Base-by-base conservation (phyloP, 176 grass and related monocot genomes). In the Echinochloa phyllopogon region DNA sequence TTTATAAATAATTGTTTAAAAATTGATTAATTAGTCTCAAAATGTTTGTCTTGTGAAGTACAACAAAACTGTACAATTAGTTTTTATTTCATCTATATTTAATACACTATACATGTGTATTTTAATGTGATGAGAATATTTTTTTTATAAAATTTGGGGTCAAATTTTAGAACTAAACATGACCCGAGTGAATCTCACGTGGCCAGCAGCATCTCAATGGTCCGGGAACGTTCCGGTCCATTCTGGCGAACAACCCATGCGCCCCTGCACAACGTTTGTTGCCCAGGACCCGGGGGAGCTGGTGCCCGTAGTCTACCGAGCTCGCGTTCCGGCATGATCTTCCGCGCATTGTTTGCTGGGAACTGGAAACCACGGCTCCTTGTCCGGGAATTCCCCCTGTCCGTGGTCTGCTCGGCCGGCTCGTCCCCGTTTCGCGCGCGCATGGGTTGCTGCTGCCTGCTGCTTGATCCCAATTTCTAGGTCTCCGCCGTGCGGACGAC, bases 371-470 rank as follows among this genome's bases (percentile, higher is more conserved):
- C n/a, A 25, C n/a, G 57, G 57, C 2, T 33, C 29, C 29, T 33
- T 24, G n/a, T n/a, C n/a, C n/a, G n/a, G n/a, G n/a, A n/a, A n/a
- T n/a, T n/a, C n/a, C n/a, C n/a, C 8, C 56, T n/a, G n/a, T 58
- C 56, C 56, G 21, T 23, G 21, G 8, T 23, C 21, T 10, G 21
- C 56, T 23, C 7, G 29, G 29, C 29, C 56, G 8, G 56, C 20
- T 56, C 21, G 20, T n/a, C 72, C 72, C 29, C 4, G 73, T 76
- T 76, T 57, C 51, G 33, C 73, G 73, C 51, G 33, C 73, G 73
- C 73, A 76, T 21, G 51, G 51, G 13, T 23, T 41, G 51, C 4
- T 11, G n/a, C 2, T 33, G 29, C 29, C 2, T 33, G n/a, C 29
- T 33, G 29, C 29, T 33, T 33, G 49, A 37, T 55, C 72, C 15